Evolutionary conservation across 2,329 filamentous ascomycete genomes (phyloP), one percentile per base, ranked within the genome.

Genomic region (Trichophyton mentagrophytes): DNA sequence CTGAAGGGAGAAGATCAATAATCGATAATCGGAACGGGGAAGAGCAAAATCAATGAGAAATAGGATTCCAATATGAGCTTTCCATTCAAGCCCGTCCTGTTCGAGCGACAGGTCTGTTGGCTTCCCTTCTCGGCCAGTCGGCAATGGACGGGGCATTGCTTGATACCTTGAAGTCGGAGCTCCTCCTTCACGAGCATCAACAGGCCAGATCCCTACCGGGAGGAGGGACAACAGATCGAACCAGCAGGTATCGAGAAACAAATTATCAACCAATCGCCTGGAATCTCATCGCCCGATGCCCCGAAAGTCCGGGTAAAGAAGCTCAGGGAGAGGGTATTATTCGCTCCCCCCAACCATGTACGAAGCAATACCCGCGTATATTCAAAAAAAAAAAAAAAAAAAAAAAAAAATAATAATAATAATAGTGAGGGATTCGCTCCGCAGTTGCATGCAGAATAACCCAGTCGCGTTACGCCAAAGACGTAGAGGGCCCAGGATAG

Each of bases 401-500:
- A 17, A 17, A 17, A 17, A 17, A n/a, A n/a, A n/a, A n/a, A n/a
- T n/a, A n/a, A n/a, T n/a, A n/a, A n/a, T n/a, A n/a, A n/a, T 53
- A 25, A 20, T 53, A 25, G 11, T 25, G 22, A 53, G 49, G 33
- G 49, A 22, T 53, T 53, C 22, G 20, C 49, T 53, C 49, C 17
- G 49, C 49, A 30, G 22, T 53, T 53, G 49, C 22, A 27, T 53
- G 49, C 49, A 53, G 25, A 13, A 8, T 53, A 33, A 38, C n/a
- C 49, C 49, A 53, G 49, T 53, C 49, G 49, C 49, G 49, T 53
- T 53, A 53, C 49, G 49, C 49, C 49, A 53, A 30, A 53, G 49
- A 53, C 49, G 49, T 53, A 27, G 49, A 2, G 49, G 22, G 27
- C 49, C 49, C 49, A 53, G 49, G 27, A 33, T 53, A 22, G 49